Conservation (phyloP, 768 basidiomycete genomes). For the Boletus vermiculosoides region DNA sequence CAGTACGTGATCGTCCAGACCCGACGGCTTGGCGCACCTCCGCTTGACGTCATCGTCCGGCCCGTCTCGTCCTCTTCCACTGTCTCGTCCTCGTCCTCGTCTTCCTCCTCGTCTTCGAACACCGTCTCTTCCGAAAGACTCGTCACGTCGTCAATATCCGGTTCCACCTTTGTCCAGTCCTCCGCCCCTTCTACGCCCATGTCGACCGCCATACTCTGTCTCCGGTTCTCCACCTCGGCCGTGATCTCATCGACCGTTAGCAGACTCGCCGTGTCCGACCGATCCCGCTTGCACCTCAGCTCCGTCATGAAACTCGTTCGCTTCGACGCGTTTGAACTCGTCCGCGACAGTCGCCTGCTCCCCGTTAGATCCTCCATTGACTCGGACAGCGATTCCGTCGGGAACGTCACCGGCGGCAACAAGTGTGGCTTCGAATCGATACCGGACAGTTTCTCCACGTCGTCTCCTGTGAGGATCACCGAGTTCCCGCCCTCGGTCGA, state of each 20-base stretch:
- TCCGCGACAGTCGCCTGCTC: constrained; percentile 36
- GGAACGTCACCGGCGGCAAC: constrained; percentile 76
- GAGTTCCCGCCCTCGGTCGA: constrained; percentile 72
- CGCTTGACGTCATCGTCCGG: constrained; percentile 53
- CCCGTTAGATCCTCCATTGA: constrained; percentile 60
- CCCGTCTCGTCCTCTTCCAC: constrained; percentile 52
- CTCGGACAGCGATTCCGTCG: constrained; percentile 76
- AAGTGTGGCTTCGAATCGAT: constrained; percentile 49
- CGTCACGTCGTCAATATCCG: constrained; percentile 47
- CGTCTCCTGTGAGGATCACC: constrained; percentile 57
- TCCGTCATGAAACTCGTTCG: constrained; percentile 83
- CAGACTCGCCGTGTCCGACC: constrained; percentile 85
- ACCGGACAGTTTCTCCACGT: constrained; percentile 33
- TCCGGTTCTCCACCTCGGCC: constrained; percentile 78
- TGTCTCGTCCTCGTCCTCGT: constrained; percentile 47
- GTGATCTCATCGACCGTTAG: constrained; percentile 98
- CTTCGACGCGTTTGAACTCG: constrained; percentile 50
- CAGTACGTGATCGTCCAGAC: neutral
- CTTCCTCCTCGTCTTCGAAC: constrained; percentile 46
- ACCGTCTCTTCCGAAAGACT: constrained; percentile 46
- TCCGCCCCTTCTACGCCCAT: constrained; percentile 51
- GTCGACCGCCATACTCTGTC: constrained; percentile 49
- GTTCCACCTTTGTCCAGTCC: constrained; percentile 75
- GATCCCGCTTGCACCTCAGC: constrained; percentile 76
- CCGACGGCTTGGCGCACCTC: constrained; percentile 40